These are phyloP conservation scores for Clavispora asparagi DNA, from an alignment of 805 yeast genomes.

Conservation along the genomic window DNA sequence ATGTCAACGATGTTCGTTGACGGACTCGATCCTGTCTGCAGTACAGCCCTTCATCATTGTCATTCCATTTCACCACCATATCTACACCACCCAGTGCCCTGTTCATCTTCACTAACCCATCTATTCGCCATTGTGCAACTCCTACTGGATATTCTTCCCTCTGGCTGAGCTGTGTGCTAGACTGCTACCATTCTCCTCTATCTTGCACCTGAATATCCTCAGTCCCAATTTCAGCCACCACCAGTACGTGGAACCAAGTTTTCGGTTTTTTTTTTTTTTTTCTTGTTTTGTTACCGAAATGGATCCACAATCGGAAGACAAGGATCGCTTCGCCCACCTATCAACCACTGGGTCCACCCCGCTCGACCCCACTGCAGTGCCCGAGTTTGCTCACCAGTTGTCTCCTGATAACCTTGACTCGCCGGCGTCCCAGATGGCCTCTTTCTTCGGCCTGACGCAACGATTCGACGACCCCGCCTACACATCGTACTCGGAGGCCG, in stretches of 20 bases:
- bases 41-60: not conserved
- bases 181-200: too few relatives aligned
- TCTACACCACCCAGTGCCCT: not conserved
- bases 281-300: not conserved
- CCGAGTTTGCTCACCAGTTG: not conserved
- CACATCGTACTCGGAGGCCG: not conserved
- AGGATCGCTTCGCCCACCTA: not conserved
- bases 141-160: not conserved
- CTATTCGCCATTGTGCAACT: not conserved
- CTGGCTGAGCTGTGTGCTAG: too few relatives aligned
- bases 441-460: not conserved
- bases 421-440: not conserved
- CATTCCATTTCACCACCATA: not conserved
- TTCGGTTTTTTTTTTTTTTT: too few relatives aligned
- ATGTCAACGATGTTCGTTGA: not conserved
- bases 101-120: not conserved
- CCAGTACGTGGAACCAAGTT: too few relatives aligned
- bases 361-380: not conserved
- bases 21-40: not conserved
- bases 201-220: too few relatives aligned
- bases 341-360: not conserved
- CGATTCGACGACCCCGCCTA: not conserved
- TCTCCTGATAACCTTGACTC: not conserved
- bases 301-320: not conserved
- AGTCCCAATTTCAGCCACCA: too few relatives aligned